These are phyloP conservation scores for Pistacia integerrima DNA, from an alignment of 345 rosid species.

Conservation along the genomic window DNA sequence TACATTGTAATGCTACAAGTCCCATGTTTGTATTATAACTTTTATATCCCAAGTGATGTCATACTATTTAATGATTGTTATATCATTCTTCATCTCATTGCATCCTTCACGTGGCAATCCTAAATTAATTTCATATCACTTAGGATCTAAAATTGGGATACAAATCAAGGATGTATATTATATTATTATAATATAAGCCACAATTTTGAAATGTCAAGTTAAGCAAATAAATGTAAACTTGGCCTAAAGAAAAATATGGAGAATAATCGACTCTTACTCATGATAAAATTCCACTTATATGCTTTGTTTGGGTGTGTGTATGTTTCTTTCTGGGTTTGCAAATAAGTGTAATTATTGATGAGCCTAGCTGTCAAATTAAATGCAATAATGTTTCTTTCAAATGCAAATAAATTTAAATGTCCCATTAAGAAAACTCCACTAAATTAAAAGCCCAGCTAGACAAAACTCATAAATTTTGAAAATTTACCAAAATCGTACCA, in stretches of 20 bases:
- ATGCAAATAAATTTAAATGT: neutral
- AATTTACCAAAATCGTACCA: conserved; percentile 1
- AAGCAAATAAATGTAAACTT: neutral
- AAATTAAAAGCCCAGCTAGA: neutral
- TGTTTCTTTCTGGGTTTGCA: neutral
- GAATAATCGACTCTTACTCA: neutral
- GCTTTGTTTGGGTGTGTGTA: neutral
- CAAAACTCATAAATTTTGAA: neutral
- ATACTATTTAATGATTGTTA: too few relatives aligned
- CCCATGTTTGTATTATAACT: too few relatives aligned
- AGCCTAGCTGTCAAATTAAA: neutral
- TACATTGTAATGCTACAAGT: too few relatives aligned
- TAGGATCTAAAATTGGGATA: too few relatives aligned
- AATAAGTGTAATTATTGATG: neutral
- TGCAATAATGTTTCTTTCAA: conserved; percentile 1
- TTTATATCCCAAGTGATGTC: too few relatives aligned
- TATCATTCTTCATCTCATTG: too few relatives aligned
- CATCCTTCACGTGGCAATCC: too few relatives aligned
- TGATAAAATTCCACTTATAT: neutral
- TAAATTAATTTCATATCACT: too few relatives aligned
- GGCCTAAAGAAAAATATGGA: neutral
- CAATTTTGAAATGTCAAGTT: neutral
- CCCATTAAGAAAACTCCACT: neutral
- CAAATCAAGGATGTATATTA: neutral
- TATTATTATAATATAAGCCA: neutral